Percentiles rank a stretch among this genome's conserved stretches.
phyloP scores from a whole-genome alignment of 2,329 filamentous ascomycete genomes.

The Mycogone perniciosa region DNA sequence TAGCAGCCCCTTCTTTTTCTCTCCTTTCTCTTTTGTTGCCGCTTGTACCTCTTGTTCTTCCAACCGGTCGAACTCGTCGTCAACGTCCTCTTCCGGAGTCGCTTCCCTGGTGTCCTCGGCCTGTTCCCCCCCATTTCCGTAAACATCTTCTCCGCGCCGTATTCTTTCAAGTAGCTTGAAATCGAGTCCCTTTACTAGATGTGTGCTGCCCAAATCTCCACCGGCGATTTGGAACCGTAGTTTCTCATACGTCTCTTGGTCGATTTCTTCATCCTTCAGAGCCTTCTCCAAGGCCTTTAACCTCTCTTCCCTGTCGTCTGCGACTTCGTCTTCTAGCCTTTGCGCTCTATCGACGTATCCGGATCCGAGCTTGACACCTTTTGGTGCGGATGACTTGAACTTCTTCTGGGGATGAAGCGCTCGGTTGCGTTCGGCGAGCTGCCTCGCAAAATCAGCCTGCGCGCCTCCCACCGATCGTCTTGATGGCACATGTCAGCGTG shows the following conservation, averaged over 20 bases:
- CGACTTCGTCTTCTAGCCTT: slow-evolving; percentile 48
- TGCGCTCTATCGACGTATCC: slow-evolving; percentile 83
- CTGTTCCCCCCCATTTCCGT: slow-evolving; percentile 27
- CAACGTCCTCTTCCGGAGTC: slow-evolving; percentile 38
- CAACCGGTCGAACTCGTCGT: slow-evolving; percentile 59
- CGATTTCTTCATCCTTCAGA: slow-evolving; percentile 77
- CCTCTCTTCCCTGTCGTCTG: slow-evolving; percentile 53
- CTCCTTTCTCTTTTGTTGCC: slow-evolving; percentile 43
- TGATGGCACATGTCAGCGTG: slow-evolving; percentile 18
- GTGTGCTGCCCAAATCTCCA: slow-evolving; percentile 72
- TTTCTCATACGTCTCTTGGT: slow-evolving; percentile 69
- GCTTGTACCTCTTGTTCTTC: slow-evolving; percentile 49
- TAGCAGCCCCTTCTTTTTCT: slow-evolving; percentile 56
- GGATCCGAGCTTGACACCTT: slow-evolving; percentile 69
- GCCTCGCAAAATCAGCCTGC: slow-evolving; percentile 70
- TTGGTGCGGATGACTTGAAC: slow-evolving; percentile 72
- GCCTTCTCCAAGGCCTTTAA: slow-evolving; percentile 76
- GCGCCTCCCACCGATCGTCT: slow-evolving; percentile 56
- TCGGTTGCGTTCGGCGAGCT: slow-evolving; percentile 68
- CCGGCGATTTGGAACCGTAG: slow-evolving; percentile 72
- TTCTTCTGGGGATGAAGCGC: slow-evolving; percentile 56
- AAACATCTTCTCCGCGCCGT: slow-evolving; percentile 62
- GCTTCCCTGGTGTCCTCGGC: slow-evolving; percentile 23
- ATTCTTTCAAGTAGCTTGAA: slow-evolving; percentile 69
- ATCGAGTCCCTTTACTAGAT: slow-evolving; percentile 88